Percentiles rank a stretch among this genome's conserved stretches.
phyloP scores from a whole-genome alignment of 2,329 filamentous ascomycete species.

The Stromatinia cepivora region DNA sequence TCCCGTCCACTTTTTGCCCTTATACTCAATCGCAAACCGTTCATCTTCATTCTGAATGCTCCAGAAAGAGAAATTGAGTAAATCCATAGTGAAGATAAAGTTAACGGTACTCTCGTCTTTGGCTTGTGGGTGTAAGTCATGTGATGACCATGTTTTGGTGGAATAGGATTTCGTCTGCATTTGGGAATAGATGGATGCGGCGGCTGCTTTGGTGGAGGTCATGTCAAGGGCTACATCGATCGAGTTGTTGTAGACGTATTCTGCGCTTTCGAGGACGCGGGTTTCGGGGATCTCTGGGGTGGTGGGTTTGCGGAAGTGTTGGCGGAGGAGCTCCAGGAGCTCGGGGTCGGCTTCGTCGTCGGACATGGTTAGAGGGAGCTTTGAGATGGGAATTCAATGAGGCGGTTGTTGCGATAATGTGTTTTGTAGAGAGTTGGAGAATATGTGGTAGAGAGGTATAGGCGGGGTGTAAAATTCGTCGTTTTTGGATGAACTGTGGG shows the following conservation, averaged over 20 bases:
- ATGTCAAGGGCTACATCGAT: conserved; percentile 91
- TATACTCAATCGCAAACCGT: conserved; percentile 81
- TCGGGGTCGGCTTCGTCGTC: conserved; percentile 91
- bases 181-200: conserved; percentile 71
- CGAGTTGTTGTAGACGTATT: conserved; percentile 87
- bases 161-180: conserved; percentile 87
- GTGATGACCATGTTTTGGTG: conserved; percentile 80
- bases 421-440: neutral
- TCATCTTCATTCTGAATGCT: conserved; percentile 66
- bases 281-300: conserved; percentile 66
- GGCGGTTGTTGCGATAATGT: neutral
- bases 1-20: conserved; percentile 80
- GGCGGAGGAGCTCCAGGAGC: conserved; percentile 79
- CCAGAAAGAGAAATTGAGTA: conserved; percentile 98
- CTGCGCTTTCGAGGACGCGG: conserved; percentile 76
- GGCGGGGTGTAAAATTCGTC: conserved; percentile 7
- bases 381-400: neutral
- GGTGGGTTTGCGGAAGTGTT: conserved; percentile 66
- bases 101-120: conserved; percentile 79
- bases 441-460: neutral
- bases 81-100: conserved; percentile 96
- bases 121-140: conserved; percentile 83
- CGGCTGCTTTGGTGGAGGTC: conserved; percentile 77
- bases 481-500: neutral
- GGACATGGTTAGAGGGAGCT: conserved; percentile 59